Evolutionary conservation across 1,284 basidiomycete species (phyloP).

Genomic region (Grifola frondosa): DNA sequence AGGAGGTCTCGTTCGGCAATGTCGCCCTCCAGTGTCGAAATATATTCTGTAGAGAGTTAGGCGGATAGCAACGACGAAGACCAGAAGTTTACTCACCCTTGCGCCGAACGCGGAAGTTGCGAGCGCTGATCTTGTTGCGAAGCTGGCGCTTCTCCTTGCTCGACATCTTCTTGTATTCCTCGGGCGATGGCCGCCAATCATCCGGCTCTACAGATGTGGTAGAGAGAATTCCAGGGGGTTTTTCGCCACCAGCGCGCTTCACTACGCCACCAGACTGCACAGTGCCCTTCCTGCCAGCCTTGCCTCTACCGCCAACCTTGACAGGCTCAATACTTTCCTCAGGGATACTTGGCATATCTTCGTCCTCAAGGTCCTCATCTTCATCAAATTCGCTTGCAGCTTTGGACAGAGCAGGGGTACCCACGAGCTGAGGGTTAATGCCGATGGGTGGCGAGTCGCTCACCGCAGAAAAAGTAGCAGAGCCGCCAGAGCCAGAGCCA

Average conservation of each 20-base stretch:
- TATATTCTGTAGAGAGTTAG: slow-evolving; percentile 83
- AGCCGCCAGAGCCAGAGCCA: slow-evolving; percentile 18
- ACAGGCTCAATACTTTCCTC: slow-evolving; percentile 37
- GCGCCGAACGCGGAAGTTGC: slow-evolving; percentile 91
- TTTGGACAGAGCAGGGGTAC: slow-evolving; percentile 41
- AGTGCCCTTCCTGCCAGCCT: slow-evolving; percentile 61
- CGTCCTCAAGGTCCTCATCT: slow-evolving; percentile 24
- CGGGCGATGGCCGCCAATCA: slow-evolving; percentile 83
- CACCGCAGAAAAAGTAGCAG: slow-evolving; percentile 21
- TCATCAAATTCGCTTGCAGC: slow-evolving; percentile 35
- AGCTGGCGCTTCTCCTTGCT: slow-evolving; percentile 97
- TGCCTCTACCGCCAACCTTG: slow-evolving; percentile 61
- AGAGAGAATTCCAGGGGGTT: slow-evolving; percentile 37
- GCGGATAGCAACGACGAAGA: slow-evolving; percentile 15
- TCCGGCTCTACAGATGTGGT: slow-evolving; percentile 55
- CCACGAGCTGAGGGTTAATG: slow-evolving; percentile 56
- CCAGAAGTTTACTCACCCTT: slow-evolving; percentile 62
- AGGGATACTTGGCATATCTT: slow-evolving; percentile 18
- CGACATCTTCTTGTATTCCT: slow-evolving; percentile 94
- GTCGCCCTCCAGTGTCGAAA: slow-evolving; percentile 89
- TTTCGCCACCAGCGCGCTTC: slow-evolving; percentile 50
- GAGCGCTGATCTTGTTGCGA: slow-evolving; percentile 94
- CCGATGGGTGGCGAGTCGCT: slow-evolving; percentile 36
- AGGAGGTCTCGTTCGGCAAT: slow-evolving; percentile 91
- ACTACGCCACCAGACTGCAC: slow-evolving; percentile 70